Evolutionary conservation across 805 yeast species (phyloP), one percentile per base, ranked within the genome.

Genomic region (Wickerhamomyces chaumierensis): DNA sequence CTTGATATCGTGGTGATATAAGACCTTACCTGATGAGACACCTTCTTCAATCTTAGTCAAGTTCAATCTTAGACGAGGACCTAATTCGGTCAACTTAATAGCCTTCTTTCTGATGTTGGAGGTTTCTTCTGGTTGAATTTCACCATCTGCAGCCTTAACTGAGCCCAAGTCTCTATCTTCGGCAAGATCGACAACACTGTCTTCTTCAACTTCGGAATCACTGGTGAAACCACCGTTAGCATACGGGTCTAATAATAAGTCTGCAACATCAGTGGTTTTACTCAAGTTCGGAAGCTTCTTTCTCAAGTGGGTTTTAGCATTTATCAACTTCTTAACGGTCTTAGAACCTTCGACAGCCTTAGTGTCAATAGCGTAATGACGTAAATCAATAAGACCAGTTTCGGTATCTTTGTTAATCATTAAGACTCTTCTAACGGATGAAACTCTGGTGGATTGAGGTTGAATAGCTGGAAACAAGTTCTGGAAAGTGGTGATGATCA

Each of bases 391-490:
- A 28, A 68, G 69, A 6, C 82, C 88, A 2, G 85, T 74, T 41
- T 73, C 77, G 23, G 70, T 65, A 53, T 78, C 81, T 52, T 78
- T 82, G 57, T 81, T 80, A 40, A 92, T 63, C 73, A 92, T 71
- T 51, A 92, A 64, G 17, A 92, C 97, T 53, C 98, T 71, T 51
- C 77, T 81, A 39, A 92, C 87, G 1, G 81, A 65, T 35, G 66
- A 64, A 27, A 92, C 79, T 47, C 78, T 78, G 16, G 94, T 82
- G 41, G 66, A 62, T 47, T 85, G 85, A 3, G 96, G 96, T 42
- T 86, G 81, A 47, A 92, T 80, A 17, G 98, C 85, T 6, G 98
- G 99, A 59, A 90, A 85, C 75, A 92, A 77, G 62, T 86, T 87
- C 62, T 92, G 98, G 63, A 92, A 85, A 65, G 87, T 78, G 3